These are phyloP conservation scores for Penicillium sp. DNA, from an alignment of 2,329 filamentous ascomycete species.

Conservation along the genomic window DNA sequence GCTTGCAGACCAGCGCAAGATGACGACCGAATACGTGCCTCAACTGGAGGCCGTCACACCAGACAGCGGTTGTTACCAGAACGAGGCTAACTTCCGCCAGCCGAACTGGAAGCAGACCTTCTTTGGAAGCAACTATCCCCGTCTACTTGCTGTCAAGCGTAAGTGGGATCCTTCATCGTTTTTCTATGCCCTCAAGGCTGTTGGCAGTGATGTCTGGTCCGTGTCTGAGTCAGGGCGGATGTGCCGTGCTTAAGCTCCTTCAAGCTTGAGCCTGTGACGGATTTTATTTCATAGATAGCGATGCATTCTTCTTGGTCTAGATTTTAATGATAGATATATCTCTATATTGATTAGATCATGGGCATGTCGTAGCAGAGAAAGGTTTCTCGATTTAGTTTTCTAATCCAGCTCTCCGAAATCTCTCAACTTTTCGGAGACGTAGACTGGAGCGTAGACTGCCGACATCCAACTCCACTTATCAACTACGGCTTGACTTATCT, in stretches of 20 bases:
- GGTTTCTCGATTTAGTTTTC: neutral
- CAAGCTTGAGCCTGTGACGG: neutral
- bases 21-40: conserved; percentile 41
- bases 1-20: conserved; percentile 34
- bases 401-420: neutral
- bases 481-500: neutral
- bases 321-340: neutral
- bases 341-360: neutral
- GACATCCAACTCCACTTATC: neutral
- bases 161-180: conserved; percentile 42
- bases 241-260: conserved; percentile 16
- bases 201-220: conserved; percentile 38
- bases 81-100: conserved; percentile 43
- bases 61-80: conserved; percentile 40
- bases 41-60: conserved; percentile 40
- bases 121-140: conserved; percentile 42
- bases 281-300: neutral
- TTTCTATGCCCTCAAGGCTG: conserved; percentile 41
- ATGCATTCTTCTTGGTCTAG: neutral
- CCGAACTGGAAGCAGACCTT: conserved; percentile 41
- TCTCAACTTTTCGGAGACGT: neutral
- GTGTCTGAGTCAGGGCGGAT: conserved; percentile 27
- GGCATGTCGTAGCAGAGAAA: neutral
- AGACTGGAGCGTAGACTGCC: too few relatives aligned
- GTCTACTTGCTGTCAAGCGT: conserved; percentile 36